A percentile compares a stretch with the other conserved stretches of the same genome.
phyloP scores from a whole-genome alignment of 2,329 filamentous ascomycete genomes.

The Claviceps citrina region DNA sequence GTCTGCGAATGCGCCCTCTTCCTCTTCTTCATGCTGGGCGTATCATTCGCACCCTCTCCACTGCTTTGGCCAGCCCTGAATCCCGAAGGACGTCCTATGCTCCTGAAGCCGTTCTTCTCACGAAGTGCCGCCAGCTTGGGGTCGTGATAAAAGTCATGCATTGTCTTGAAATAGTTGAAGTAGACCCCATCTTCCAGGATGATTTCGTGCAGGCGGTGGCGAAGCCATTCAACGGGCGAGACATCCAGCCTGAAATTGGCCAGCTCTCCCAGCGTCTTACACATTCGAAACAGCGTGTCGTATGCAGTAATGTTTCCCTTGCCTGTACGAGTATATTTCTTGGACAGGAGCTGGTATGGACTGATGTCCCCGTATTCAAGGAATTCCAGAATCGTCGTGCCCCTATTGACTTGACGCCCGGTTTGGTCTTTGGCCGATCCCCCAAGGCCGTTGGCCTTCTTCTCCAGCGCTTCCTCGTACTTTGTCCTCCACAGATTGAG shows the following conservation, averaged over 20 bases:
- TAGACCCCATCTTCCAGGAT: slow-evolving; percentile 25
- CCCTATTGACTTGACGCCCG: slow-evolving; percentile 40
- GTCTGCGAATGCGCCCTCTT: slow-evolving; percentile 18
- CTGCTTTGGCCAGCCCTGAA: slow-evolving; percentile 20
- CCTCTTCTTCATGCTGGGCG: slow-evolving; percentile 17
- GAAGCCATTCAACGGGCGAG: slow-evolving; percentile 39
- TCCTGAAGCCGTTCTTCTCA: slow-evolving; percentile 38
- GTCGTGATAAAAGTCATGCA: slow-evolving; percentile 42
- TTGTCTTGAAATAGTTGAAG: slow-evolving; percentile 36
- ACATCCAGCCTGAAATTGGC: slow-evolving; percentile 37
- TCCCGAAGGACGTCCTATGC: slow-evolving; percentile 40
- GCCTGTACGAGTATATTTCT: slow-evolving; percentile 29
- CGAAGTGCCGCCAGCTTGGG: slow-evolving; percentile 33
- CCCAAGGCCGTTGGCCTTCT: slow-evolving; percentile 16
- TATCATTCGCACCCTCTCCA: slow-evolving; percentile 7
- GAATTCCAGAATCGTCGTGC: slow-evolving; percentile 36
- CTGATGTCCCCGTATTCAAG: slow-evolving; percentile 34
- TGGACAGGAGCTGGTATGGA: slow-evolving; percentile 40
- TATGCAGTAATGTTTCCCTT: slow-evolving; percentile 32
- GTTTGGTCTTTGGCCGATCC: slow-evolving; percentile 35
- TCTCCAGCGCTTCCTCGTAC: slow-evolving; percentile 23
- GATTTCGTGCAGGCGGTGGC: slow-evolving; percentile 39
- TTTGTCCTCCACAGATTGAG: slow-evolving; percentile 34
- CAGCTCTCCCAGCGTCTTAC: slow-evolving; percentile 37
- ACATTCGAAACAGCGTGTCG: slow-evolving; percentile 41